Evolutionary conservation across 2,329 filamentous ascomycete species (phyloP), one percentile per base, ranked within the genome.

Genomic region (Fusarium cicatricum): DNA sequence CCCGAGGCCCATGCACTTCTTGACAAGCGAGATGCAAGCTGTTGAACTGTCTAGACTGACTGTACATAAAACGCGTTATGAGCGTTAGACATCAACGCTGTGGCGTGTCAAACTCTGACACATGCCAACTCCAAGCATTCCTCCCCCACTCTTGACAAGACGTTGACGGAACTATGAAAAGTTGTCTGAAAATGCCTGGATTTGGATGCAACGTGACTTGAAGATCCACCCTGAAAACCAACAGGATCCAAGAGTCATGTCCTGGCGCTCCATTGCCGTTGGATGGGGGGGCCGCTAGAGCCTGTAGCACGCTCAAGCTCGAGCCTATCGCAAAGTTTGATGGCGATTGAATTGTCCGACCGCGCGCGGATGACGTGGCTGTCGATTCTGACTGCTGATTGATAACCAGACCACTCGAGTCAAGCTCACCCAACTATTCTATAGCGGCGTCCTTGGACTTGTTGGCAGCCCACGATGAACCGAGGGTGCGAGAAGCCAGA

Each of bases 351-450:
- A 1, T 15, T n/a, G 2, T n/a, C 34, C 34, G 38, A 37, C 29
- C 16, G 33, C 36, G 26, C 34, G 45, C 43, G 56, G 56, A 60
- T 60, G 51, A 56, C 51, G 40, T 12, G 41, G 31, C 19, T 36
- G 19, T 45, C 19, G 31, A 45, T 54, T 21, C 21, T 21, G 21
- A 21, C 4, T 21, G 21, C 37, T 59, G 58, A 62, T 55, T 62
- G 58, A 62, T 62, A 59, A 47, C 58, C 7, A 46, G 16, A 11
- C 34, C 57, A 55, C 31, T 44, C 11, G 11, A 21, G 31, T 32
- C n/a, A n/a, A n/a, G n/a, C n/a, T n/a, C n/a, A n/a, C n/a, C n/a
- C n/a, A n/a, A n/a, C n/a, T n/a, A n/a, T n/a, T n/a, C n/a, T n/a
- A n/a, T n/a, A n/a, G n/a, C n/a, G n/a, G n/a, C n/a, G n/a, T n/a